These are phyloP conservation scores for Teunomyces kruisii DNA, from an alignment of 805 yeast genomes.

Conservation along the genomic window DNA sequence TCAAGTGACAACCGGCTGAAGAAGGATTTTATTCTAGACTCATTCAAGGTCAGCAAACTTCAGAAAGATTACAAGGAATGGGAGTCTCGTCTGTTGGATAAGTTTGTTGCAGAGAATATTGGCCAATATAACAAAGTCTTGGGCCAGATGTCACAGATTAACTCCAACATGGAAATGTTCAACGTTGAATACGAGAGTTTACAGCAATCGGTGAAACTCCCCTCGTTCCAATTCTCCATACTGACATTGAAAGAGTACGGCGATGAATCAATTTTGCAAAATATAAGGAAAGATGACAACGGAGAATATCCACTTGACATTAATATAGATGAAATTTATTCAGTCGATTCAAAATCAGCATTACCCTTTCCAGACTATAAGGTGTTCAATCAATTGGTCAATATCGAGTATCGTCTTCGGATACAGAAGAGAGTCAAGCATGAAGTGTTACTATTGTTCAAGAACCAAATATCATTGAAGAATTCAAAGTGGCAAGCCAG, in stretches of 20 bases:
- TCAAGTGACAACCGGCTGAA: slow-evolving; percentile 1
- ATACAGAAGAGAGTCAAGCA: slow-evolving; percentile 32
- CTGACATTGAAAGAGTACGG: slow-evolving; percentile 27
- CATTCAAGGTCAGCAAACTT: slow-evolving; percentile 31
- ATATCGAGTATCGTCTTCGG: slow-evolving; percentile 33
- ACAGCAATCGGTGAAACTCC: slow-evolving; percentile 11
- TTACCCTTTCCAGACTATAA: slow-evolving; percentile 29
- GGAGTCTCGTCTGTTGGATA: slow-evolving; percentile 18
- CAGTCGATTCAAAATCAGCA: slow-evolving; percentile 21
- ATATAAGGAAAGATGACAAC: slow-evolving; percentile 12
- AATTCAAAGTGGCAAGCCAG: slow-evolving; percentile 37
- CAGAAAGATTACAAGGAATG: slow-evolving; percentile 30
- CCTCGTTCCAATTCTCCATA: slow-evolving; percentile 20
- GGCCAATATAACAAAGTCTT: slow-evolving; percentile 29
- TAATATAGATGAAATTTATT: slow-evolving; percentile 23
- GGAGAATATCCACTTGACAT: slow-evolving; percentile 13
- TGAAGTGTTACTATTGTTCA: slow-evolving; percentile 33
- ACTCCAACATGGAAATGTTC: slow-evolving; percentile 21
- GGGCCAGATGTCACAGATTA: slow-evolving; percentile 29
- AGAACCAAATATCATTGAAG: slow-evolving; percentile 27
- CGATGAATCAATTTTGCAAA: slow-evolving; percentile 17
- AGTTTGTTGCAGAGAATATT: slow-evolving; percentile 23
- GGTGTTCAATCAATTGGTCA: slow-evolving; percentile 28
- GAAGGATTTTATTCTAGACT: slow-evolving; percentile 30
- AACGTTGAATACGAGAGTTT: slow-evolving; percentile 23